These are phyloP conservation scores for Stephanodiscus minutulus DNA, from an alignment of 108 stramenopile genomes.

Conservation along the genomic window DNA sequence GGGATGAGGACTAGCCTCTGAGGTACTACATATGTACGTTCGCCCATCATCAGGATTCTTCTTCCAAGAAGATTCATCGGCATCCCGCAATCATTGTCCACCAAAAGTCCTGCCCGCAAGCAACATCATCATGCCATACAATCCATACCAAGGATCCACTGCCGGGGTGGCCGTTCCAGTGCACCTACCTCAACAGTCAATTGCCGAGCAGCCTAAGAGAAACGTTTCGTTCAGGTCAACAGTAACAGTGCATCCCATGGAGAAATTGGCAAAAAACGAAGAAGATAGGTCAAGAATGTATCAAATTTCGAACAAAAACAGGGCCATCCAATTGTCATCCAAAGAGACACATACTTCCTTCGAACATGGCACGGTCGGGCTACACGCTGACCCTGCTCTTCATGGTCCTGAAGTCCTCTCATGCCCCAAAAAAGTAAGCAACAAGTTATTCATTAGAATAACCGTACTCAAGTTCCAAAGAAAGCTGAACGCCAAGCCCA, in stretches of 20 bases:
- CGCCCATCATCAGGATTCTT: too few species aligned
- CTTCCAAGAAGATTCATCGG: too few species aligned
- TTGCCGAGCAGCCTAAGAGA: constrained; percentile 1
- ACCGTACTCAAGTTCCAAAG: constrained; percentile 21
- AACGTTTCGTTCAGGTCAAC: constrained; percentile 3
- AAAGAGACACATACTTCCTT: not conserved
- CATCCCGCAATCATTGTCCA: too few species aligned
- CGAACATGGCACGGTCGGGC: not conserved
- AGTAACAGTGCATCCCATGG: constrained; percentile 7
- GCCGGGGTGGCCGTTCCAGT: too few species aligned
- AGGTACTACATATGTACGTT: too few species aligned
- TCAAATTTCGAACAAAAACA: not conserved
- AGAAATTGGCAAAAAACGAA: not conserved
- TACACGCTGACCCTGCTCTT: constrained; percentile 14
- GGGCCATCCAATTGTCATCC: constrained; percentile 11
- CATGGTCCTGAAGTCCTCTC: constrained; percentile 13
- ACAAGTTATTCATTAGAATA: constrained; percentile 3
- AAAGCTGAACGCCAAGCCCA: not conserved
- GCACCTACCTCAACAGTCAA: too few species aligned
- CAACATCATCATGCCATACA: not conserved
- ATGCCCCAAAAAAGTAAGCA: constrained; percentile 6
- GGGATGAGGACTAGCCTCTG: too few species aligned
- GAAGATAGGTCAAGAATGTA: constrained; percentile 19
- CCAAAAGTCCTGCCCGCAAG: too few species aligned
- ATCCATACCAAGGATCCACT: not conserved